phyloP scores from a whole-genome alignment of 768 basidiomycete genomes.

The Tephrocybe rancida region DNA sequence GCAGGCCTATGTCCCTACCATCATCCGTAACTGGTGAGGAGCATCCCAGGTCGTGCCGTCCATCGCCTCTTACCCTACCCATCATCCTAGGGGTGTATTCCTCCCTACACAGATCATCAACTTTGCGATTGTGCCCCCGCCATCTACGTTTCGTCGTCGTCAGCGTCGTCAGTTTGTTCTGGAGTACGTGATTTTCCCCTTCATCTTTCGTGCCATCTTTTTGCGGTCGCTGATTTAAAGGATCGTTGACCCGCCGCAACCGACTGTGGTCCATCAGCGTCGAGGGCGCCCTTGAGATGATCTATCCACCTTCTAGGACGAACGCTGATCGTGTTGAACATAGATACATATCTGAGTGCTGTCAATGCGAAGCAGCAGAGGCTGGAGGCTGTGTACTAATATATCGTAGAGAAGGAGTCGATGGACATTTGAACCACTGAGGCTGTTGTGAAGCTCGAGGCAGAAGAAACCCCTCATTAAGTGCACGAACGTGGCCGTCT shows the following conservation, averaged over 20 bases:
- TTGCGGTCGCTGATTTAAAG: neutral
- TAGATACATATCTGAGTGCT: slow-evolving; percentile 66
- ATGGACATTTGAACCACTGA: too few species aligned
- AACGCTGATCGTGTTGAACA: neutral
- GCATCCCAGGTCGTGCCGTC: too few species aligned
- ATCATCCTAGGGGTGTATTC: slow-evolving; percentile 59
- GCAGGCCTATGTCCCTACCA: slow-evolving; percentile 71
- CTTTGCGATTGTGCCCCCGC: slow-evolving; percentile 75
- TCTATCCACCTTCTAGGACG: neutral
- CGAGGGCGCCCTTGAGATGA: neutral
- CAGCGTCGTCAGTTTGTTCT: slow-evolving; percentile 77
- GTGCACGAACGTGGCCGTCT: too few species aligned
- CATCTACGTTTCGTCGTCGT: slow-evolving; percentile 80
- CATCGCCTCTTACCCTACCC: neutral
- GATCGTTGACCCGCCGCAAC: neutral
- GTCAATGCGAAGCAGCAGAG: slow-evolving; percentile 43
- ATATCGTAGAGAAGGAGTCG: neutral
- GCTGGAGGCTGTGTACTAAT: neutral
- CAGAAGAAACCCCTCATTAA: too few species aligned
- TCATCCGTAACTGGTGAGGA: slow-evolving; percentile 74
- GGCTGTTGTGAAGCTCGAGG: too few species aligned
- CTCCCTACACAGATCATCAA: slow-evolving; percentile 80
- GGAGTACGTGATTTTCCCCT: slow-evolving; percentile 63
- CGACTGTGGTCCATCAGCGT: neutral
- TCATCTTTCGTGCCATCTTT: neutral